Evolutionary conservation across 2,329 filamentous ascomycete species (phyloP), one percentile per base, ranked within the genome.

Genomic region (Phaeomoniella chlamydospora): DNA sequence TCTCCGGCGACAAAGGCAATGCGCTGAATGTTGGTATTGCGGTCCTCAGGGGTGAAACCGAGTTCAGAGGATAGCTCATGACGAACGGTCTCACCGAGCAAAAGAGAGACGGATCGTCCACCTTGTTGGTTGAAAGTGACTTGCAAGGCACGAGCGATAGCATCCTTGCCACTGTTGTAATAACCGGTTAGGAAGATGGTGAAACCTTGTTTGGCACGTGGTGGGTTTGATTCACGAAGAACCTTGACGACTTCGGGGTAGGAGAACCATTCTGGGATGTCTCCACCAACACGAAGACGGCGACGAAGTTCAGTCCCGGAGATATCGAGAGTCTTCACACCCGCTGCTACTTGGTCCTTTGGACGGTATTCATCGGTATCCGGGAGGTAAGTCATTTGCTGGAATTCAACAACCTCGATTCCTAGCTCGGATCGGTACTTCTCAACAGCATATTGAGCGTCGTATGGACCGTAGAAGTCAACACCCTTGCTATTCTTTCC

Each of bases 211-310:
- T 80, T 74, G 50, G 75, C 78, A 47, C 90, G 82, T 35, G 92
- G 77, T 34, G 88, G 90, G 69, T 96, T 90, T 49, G 88, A 93
- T 68, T 98, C 87, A 52, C 90, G 80, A 43, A 98, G 80, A 34
- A 96, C 90, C 61, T 77, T 79, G 64, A 98, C 90, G 49, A 98
- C 90, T 68, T 98, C 90, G 43, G 90, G 88, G 70, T 98, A 98
- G 18, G 90, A 96, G 74, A 98, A 98, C 90, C 90, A 98, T 63
- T 92, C 86, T 49, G 90, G 90, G 50, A 98, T 98, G 49, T 93
- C 85, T 51, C 83, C 83, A 49, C 90, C 90, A 41, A 81, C 92
- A 53, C 81, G 79, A 45, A 98, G 78, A 51, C 90, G 83, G 54
- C 81, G 75, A 54, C 90, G 87, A 53, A 98, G 83, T 69, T 98